Evolutionary conservation across 2,329 filamentous ascomycete species (phyloP), one percentile per base, ranked within the genome.

Genomic region (Beauveria scarabaeidicola): DNA sequence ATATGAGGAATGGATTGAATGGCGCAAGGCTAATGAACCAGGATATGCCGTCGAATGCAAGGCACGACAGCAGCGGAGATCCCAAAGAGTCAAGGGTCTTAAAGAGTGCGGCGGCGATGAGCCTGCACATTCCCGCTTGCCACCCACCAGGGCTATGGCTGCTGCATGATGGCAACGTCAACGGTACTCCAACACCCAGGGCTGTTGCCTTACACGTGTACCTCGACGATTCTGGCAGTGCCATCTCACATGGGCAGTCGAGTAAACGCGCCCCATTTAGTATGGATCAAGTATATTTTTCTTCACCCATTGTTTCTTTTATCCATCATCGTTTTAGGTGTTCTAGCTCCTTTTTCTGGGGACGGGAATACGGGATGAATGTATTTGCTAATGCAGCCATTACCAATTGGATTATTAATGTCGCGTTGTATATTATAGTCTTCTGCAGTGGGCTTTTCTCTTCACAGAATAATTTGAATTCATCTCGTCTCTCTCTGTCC

Each of bases 1-100:
- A 61, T 80, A 80, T 64, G 77, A 80, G 66, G 74, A 72, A 40
- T 79, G 73, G 63, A 74, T 80, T 38, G 77, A 80, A 65, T 78
- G 74, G 73, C 74, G 76, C 59, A 80, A 80, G 63, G 74, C 74
- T 23, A 74, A 75, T 51, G 74, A 78, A 63, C 77, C 77, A 6
- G 76, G 75, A 2, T 80, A 79, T 63, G 77, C 78, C 25, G 63
- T 75, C 61, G 70, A 74, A 63, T 80, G 78, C 68, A 77, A 77
- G 62, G 68, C 69, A 44, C 69, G 77, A 51, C 77, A 79, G 64
- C 74, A 75, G 60, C 66, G 69, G 25, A 69, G 75, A 54, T 69
- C 67, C 25, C 71, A 72, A 58, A 65, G 70, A 23, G 64, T 64
- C 36, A 50, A 61, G 21, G 46, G 25, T 15, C 40, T 27, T n/a